Percentiles rank a stretch among this genome's conserved stretches.
Conservation (phyloP, 306 rosid species). For the Echinosophora koreensis region DNA sequence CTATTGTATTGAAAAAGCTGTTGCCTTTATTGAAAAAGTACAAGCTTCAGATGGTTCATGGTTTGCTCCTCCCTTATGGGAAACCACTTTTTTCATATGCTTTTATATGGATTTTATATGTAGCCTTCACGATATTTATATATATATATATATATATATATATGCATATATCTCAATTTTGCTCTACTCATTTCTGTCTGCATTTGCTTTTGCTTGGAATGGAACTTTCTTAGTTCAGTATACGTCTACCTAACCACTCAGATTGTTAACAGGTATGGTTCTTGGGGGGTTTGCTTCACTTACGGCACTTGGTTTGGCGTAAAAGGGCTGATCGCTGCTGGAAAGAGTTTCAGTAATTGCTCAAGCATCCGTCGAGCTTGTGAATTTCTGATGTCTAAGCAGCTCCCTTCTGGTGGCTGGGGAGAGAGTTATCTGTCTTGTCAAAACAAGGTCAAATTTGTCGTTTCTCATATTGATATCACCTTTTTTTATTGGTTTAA, state of each 20-base stretch:
- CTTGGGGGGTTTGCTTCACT: constrained; percentile 94
- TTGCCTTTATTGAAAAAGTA: constrained; percentile 60
- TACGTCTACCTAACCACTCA: constrained; percentile 40
- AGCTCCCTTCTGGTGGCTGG: constrained; percentile 89
- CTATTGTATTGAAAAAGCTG: constrained; percentile 63
- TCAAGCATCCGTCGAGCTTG: constrained; percentile 73
- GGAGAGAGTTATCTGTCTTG: constrained; percentile 89
- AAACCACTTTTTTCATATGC: constrained; percentile 22
- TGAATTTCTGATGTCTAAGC: constrained; percentile 79
- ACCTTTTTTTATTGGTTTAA: not conserved
- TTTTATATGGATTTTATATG: constrained; percentile 29
- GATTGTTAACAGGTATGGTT: constrained; percentile 81
- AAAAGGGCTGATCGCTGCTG: constrained; percentile 80
- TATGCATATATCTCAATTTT: constrained; percentile 38
- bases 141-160: constrained; percentile 36
- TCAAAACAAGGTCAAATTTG: constrained; percentile 77
- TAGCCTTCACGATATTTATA: constrained; percentile 15
- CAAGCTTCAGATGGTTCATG: constrained; percentile 92
- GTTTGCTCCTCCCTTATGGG: constrained; percentile 54
- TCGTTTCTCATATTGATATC: constrained; percentile 14
- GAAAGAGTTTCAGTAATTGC: constrained; percentile 67
- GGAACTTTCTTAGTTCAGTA: constrained; percentile 27
- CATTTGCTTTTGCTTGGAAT: constrained; percentile 31
- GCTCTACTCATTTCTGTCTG: constrained; percentile 7
- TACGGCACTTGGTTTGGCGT: constrained; percentile 89